phyloP scores from a whole-genome alignment of 2,329 filamentous ascomycete species.

The Alternaria burnsii region DNA sequence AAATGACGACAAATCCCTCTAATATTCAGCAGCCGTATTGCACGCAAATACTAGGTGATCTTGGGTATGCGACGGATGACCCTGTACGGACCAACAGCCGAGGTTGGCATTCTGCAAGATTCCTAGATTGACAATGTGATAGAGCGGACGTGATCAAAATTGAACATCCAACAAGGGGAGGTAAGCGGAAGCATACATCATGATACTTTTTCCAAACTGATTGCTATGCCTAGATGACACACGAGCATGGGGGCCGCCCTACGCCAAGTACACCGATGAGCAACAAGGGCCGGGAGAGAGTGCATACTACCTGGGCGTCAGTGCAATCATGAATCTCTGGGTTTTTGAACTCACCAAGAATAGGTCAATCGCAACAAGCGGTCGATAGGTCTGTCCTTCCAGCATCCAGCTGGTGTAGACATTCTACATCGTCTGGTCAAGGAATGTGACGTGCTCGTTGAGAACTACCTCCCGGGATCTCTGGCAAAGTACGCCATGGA shows the following conservation, averaged over 20 bases:
- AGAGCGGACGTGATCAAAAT: slow-evolving; percentile 98
- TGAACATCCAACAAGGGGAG: slow-evolving; percentile 75
- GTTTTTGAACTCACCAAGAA: background rate
- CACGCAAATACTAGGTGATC: slow-evolving; percentile 93
- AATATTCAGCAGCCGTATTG: slow-evolving; percentile 78
- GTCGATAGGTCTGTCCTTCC: slow-evolving; percentile 89
- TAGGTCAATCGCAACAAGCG: slow-evolving; percentile 98
- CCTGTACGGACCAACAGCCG: slow-evolving; percentile 47
- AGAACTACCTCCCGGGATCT: slow-evolving; percentile 93
- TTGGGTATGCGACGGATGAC: slow-evolving; percentile 72
- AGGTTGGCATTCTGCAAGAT: slow-evolving; percentile 33
- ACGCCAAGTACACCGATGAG: slow-evolving; percentile 75
- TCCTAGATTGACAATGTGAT: slow-evolving; percentile 26
- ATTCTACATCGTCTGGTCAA: slow-evolving; percentile 86
- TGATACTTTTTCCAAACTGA: background rate
- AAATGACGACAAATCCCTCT: slow-evolving; percentile 15
- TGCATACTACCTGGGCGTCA: slow-evolving; percentile 90
- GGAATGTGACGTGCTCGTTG: slow-evolving; percentile 90
- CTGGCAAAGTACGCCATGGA: slow-evolving; percentile 92
- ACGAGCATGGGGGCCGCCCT: slow-evolving; percentile 94
- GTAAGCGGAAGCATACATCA: slow-evolving; percentile 12
- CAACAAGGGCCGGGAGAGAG: slow-evolving; percentile 81
- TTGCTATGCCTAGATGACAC: slow-evolving; percentile 76
- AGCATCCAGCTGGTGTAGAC: slow-evolving; percentile 80
- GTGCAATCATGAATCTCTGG: slow-evolving; percentile 23